Conservation (phyloP, 345 rosid species). For the Isatis tinctoria region DNA sequence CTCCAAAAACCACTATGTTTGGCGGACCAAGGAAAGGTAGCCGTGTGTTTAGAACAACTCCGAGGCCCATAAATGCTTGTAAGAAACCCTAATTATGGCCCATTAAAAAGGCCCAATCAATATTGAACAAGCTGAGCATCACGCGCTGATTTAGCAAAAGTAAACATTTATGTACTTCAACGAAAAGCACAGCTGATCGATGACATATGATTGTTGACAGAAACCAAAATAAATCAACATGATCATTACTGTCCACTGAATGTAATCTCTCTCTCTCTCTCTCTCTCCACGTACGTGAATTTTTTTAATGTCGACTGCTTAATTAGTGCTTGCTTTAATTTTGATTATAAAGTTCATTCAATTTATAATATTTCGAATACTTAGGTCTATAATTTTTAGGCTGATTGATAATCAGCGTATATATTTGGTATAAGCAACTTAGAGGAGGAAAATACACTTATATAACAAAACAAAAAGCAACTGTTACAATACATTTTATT, state of each 20-base stretch:
- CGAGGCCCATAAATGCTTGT: neutral
- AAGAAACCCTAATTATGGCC: neutral
- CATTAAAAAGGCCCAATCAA: neutral
- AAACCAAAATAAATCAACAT: neutral
- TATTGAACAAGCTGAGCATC: too few species aligned
- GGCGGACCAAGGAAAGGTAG: too few species aligned
- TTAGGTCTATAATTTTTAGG: neutral
- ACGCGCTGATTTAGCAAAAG: neutral
- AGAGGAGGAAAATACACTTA: neutral
- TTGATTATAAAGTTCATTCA: neutral
- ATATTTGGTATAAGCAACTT: neutral
- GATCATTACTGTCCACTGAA: too few species aligned
- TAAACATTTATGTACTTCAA: too few species aligned
- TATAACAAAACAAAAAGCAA: too few species aligned
- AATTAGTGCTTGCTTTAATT: neutral
- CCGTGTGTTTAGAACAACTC: neutral
- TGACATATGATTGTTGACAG: neutral
- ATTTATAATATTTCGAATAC: neutral
- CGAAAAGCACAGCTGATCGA: too few species aligned
- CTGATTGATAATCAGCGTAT: neutral
- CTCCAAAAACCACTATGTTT: neutral
- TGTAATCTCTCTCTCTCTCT: too few species aligned
- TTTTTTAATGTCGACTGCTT: slow-evolving; percentile 9
- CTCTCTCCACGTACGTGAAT: neutral
- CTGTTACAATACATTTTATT: neutral